phyloP scores from a whole-genome alignment of 345 rosid species.

The Rhizophora mangle region DNA sequence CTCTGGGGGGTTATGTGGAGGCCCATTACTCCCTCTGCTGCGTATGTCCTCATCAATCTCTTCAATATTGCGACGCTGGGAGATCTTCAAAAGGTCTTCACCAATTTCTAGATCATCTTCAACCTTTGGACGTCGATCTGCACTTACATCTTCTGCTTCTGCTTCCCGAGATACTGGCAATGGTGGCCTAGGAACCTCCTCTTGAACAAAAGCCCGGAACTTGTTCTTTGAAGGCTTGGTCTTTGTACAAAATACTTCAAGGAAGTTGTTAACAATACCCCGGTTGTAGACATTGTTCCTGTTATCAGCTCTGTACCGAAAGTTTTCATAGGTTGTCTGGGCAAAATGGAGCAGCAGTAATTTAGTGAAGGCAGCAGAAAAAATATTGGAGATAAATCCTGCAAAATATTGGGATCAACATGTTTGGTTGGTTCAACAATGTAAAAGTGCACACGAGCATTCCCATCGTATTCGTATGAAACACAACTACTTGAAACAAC shows the following conservation, averaged over 20 bases:
- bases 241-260: conserved; percentile 70
- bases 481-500: neutral
- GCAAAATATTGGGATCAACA: too few species aligned
- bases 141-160: conserved; percentile 48
- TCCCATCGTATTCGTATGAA: neutral
- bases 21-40: conserved; percentile 70
- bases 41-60: conserved; percentile 57
- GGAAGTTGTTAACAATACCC: conserved; percentile 61
- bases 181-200: conserved; percentile 48
- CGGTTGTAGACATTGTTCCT: conserved; percentile 56
- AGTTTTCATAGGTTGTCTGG: conserved; percentile 96
- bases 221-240: conserved; percentile 73
- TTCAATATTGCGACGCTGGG: conserved; percentile 74
- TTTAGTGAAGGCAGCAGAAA: neutral
- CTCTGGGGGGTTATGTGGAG: conserved; percentile 45
- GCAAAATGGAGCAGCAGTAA: conserved; percentile 21
- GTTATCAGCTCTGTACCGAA: conserved; percentile 76
- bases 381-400: neutral
- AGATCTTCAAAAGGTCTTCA: conserved; percentile 81
- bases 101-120: conserved; percentile 89
- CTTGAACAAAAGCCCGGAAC: conserved; percentile 63
- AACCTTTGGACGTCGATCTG: conserved; percentile 73
- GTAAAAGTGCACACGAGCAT: neutral
- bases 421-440: neutral
- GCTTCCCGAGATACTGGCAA: conserved; percentile 47